phyloP scores from a whole-genome alignment of 1,139 yeast species.

The Eremothecium coryli region DNA sequence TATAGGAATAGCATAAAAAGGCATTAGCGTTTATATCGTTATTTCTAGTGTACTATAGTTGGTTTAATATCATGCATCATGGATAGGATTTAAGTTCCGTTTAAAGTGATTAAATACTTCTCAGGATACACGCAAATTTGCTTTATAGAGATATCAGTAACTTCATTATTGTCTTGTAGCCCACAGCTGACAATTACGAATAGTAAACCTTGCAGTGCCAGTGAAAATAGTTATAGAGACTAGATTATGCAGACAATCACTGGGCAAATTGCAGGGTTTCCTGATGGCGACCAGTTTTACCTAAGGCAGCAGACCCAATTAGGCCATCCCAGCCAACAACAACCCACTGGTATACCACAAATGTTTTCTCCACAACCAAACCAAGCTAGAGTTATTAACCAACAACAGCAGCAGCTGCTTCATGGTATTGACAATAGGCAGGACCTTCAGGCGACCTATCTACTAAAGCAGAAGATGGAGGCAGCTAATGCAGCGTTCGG shows the following conservation, averaged over 20 bases:
- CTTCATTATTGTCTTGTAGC: too few relatives aligned
- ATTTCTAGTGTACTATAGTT: neutral
- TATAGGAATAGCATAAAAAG: neutral
- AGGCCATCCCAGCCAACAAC: constrained; percentile 15
- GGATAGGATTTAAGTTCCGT: too few relatives aligned
- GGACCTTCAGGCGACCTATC: constrained; percentile 16
- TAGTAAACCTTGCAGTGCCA: neutral
- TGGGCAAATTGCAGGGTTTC: constrained; percentile 21
- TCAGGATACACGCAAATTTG: too few relatives aligned
- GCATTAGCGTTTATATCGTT: neutral
- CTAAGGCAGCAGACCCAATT: constrained; percentile 16
- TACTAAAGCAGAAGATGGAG: constrained; percentile 25
- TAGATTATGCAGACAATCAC: constrained; percentile 22
- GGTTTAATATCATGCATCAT: too few relatives aligned
- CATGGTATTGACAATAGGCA: constrained; percentile 16
- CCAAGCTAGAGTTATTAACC: constrained; percentile 18
- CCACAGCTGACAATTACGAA: too few relatives aligned
- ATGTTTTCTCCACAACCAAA: constrained; percentile 25
- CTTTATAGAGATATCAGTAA: too few relatives aligned
- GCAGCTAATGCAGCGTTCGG: constrained; percentile 15
- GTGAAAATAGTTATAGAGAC: constrained; percentile 1
- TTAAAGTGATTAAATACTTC: too few relatives aligned
- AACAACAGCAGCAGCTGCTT: constrained; percentile 20
- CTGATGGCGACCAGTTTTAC: constrained; percentile 22
- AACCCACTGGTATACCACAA: constrained; percentile 19